Evolutionary conservation across 345 rosid genomes (phyloP).

Genomic region (Dipteronia sinensis): DNA sequence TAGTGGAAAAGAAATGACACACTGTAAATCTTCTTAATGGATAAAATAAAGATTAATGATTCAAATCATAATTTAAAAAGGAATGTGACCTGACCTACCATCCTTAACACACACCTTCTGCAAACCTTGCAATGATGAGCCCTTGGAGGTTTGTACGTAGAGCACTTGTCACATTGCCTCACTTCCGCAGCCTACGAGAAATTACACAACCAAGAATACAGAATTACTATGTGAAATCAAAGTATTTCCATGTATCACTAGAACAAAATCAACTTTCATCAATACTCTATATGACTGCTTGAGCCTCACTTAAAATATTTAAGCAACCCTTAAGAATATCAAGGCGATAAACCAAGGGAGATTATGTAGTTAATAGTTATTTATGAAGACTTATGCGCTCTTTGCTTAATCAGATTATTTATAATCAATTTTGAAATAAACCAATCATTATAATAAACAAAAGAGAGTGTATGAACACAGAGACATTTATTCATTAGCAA

Average conservation of each 20-base stretch:
- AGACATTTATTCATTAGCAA: background rate
- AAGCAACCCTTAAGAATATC: background rate
- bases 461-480: background rate
- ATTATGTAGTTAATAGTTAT: background rate
- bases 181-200: slow-evolving; percentile 47
- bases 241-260: background rate
- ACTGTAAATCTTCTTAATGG: slow-evolving; percentile 3
- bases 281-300: background rate
- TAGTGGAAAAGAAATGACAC: slow-evolving; percentile 15
- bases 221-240: background rate
- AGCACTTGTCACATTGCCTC: slow-evolving; percentile 79
- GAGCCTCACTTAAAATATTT: background rate
- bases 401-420: background rate
- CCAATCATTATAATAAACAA: background rate
- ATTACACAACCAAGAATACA: slow-evolving; percentile 17
- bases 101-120: slow-evolving; percentile 84
- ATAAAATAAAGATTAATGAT: slow-evolving; percentile 1
- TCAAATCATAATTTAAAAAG: slow-evolving; percentile 9
- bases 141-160: slow-evolving; percentile 73
- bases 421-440: background rate
- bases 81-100: slow-evolving; percentile 53
- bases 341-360: background rate
- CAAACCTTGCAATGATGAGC: slow-evolving; percentile 94
- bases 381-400: background rate
- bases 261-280: background rate